A percentile compares a stretch with the other conserved stretches of the same genome.
Evolutionary conservation across 371 early-diverging fungal genomes (phyloP).

Genomic region (Mucor piriformis): DNA sequence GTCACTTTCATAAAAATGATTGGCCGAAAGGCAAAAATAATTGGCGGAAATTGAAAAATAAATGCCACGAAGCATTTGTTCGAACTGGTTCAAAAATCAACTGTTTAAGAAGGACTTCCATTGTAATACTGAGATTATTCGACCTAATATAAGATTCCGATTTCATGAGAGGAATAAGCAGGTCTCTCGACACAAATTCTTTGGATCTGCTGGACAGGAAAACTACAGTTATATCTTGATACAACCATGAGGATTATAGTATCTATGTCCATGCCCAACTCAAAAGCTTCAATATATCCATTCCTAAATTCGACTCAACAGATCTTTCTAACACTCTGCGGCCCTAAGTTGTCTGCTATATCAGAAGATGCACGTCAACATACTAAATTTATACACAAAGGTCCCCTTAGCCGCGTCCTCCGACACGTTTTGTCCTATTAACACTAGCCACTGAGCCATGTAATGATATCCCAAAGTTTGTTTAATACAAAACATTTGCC

Average conservation of each 20-base stretch:
- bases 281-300: constrained; percentile 17
- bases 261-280: constrained; percentile 18
- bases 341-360: constrained; percentile 1
- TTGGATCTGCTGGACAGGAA: constrained; percentile 11
- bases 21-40: constrained; percentile 6
- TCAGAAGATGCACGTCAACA: constrained; percentile 13
- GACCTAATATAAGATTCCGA: background rate
- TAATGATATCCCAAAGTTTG: constrained; percentile 17
- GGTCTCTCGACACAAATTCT: constrained; percentile 16
- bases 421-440: constrained; percentile 14
- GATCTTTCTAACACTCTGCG: constrained; percentile 4
- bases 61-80: background rate
- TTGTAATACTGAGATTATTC: too few relatives aligned
- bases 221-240: constrained; percentile 19
- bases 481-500: constrained; percentile 6
- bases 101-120: too few relatives aligned
- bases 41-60: background rate
- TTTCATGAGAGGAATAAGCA: constrained; percentile 16
- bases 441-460: constrained; percentile 14
- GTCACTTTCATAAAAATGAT: constrained; percentile 6
- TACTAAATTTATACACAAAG: constrained; percentile 15
- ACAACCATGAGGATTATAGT: constrained; percentile 23
- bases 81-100: too few relatives aligned
- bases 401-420: constrained; percentile 7
- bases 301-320: constrained; percentile 4